Base-by-base conservation (phyloP, 2,329 filamentous ascomycete genomes). In the Emergomyces africanus region DNA sequence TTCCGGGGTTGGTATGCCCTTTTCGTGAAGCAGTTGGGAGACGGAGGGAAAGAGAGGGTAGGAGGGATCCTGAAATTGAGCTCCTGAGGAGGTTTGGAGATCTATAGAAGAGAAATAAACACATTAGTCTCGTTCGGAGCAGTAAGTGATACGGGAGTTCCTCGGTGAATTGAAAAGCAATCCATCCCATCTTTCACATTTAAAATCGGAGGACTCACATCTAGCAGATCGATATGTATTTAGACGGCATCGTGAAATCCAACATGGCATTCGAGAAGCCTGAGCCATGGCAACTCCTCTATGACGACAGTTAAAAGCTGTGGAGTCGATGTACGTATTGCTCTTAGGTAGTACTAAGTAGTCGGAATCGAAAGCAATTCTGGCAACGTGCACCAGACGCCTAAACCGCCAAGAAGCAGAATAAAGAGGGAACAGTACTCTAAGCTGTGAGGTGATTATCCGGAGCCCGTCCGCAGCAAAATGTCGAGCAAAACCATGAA, bases 1-100 rank as follows among this genome's bases (percentile, higher is more conserved):
- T 61, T 90, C 88, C 53, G 85, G 84, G 65, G 86, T 83, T 67
- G 87, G 81, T 58, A 99, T 77, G 63, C 86, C 85, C 69, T 95
- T 85, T 72, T 87, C 80, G 73, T 88, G 87, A 62, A 97, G 80
- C 60, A 97, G 81, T 67, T 89, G 84, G 69, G 83, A 81, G 57
- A 97, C 90, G 2, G 94, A 95, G 23, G 92, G 94, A 66, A 79
- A 79, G 54, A 79, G 74, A 41, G 77, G 77, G 66, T 78, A 78
- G 60, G 71, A 73, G 61, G 72, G 72, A 63, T 77, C 78, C 58
- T 75, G 55, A 15, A 18, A 28, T 49, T 71, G 67, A 37, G 64
- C 57, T 37, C 70, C 65, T 42, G 70, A 67, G 57, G 70, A 70
- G 44, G 71, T 72, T 63, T 70, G 65, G 42, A 74, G 64, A 62